Conservation (phyloP, 805 yeast genomes). For the Pichia membranifaciens region DNA sequence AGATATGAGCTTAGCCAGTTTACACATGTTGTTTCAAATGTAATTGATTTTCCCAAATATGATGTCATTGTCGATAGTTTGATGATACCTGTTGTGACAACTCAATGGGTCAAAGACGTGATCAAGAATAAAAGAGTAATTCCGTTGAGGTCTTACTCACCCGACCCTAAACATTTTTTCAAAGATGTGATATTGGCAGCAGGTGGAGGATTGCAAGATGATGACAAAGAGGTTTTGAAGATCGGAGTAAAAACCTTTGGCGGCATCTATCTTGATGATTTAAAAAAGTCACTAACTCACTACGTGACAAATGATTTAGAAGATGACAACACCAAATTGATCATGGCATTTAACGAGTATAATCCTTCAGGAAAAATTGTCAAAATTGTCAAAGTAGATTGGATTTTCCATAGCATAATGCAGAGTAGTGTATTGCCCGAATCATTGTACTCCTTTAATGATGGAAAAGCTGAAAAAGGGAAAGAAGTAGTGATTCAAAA, state of each 20-base stretch:
- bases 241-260: slow-evolving; percentile 71
- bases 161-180: slow-evolving; percentile 63
- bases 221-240: slow-evolving; percentile 50
- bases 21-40: slow-evolving; percentile 47
- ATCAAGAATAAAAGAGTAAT: slow-evolving; percentile 35
- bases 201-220: slow-evolving; percentile 52
- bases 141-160: slow-evolving; percentile 58
- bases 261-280: slow-evolving; percentile 58
- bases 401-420: slow-evolving; percentile 40
- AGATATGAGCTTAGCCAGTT: slow-evolving; percentile 15
- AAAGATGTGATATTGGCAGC: slow-evolving; percentile 46
- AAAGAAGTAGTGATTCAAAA: background rate
- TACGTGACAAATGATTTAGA: slow-evolving; percentile 50
- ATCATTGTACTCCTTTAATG: background rate
- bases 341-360: slow-evolving; percentile 23
- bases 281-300: slow-evolving; percentile 75
- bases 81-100: slow-evolving; percentile 61
- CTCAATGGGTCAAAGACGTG: slow-evolving; percentile 55
- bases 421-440: slow-evolving; percentile 34
- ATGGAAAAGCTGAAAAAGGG: background rate
- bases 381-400: slow-evolving; percentile 64
- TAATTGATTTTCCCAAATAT: slow-evolving; percentile 49
- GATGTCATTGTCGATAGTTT: slow-evolving; percentile 36
- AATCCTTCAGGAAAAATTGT: slow-evolving; percentile 35
- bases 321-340: slow-evolving; percentile 42